A percentile compares a stretch with the other conserved stretches of the same genome.
phyloP scores from a whole-genome alignment of 1,139 yeast genomes.

The Spathaspora jeffriesii region DNA sequence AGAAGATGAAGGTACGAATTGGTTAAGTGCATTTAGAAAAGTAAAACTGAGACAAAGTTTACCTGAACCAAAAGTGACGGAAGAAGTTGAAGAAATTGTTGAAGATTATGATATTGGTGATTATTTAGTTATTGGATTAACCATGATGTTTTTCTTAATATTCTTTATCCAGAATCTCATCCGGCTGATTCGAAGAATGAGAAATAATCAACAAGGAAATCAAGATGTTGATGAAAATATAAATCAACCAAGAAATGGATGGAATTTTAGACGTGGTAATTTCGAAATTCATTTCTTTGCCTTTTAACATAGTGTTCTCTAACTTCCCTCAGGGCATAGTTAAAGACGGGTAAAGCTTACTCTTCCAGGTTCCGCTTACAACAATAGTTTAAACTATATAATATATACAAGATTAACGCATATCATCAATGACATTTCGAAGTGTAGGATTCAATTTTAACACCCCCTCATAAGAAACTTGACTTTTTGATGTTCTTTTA shows the following conservation, averaged over 20 bases:
- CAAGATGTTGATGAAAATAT: slow-evolving; percentile 6
- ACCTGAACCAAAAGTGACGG: slow-evolving; percentile 12
- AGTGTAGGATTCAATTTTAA: slow-evolving; percentile 22
- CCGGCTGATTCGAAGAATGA: slow-evolving; percentile 27
- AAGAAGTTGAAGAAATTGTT: slow-evolving; percentile 18
- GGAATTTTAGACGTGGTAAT: slow-evolving; percentile 28
- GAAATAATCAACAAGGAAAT: slow-evolving; percentile 14
- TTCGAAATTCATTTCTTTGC: slow-evolving; percentile 43
- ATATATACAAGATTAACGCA: slow-evolving; percentile 8
- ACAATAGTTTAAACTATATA: too few species aligned
- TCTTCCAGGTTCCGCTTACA: neutral
- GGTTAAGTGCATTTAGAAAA: slow-evolving; percentile 39
- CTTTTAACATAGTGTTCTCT: too few species aligned
- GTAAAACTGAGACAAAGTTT: slow-evolving; percentile 20
- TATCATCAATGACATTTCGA: slow-evolving; percentile 25
- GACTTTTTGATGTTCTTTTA: slow-evolving; percentile 3
- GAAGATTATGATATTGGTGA: slow-evolving; percentile 34
- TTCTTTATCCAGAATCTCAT: slow-evolving; percentile 29
- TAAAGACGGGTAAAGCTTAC: too few species aligned
- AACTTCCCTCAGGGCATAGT: too few species aligned
- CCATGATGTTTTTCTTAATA: slow-evolving; percentile 28
- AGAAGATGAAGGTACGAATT: slow-evolving; percentile 18
- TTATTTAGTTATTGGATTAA: slow-evolving; percentile 31
- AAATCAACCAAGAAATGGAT: slow-evolving; percentile 7
- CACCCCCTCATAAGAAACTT: slow-evolving; percentile 12